phyloP scores from a whole-genome alignment of 495 filamentous ascomycete species.

The Aspergillus wentii region DNA sequence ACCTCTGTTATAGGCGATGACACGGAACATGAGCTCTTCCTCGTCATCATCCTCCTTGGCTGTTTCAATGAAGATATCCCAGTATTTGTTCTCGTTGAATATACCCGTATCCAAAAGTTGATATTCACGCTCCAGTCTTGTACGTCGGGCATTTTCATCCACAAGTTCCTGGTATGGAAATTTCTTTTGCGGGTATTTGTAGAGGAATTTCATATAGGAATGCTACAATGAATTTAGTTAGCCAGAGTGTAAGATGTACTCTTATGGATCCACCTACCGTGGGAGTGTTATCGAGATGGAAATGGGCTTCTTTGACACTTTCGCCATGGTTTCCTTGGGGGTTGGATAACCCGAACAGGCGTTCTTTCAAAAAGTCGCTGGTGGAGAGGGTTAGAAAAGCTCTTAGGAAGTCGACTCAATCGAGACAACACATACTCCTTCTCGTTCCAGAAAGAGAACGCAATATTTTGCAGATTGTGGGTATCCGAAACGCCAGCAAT shows the following conservation, averaged over 20 bases:
- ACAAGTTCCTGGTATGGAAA: constrained; percentile 90
- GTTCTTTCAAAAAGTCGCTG: constrained; percentile 89
- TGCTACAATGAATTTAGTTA: too few species aligned
- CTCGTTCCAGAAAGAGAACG: constrained; percentile 96
- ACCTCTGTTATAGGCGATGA: constrained; percentile 93
- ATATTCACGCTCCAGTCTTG: constrained; percentile 75
- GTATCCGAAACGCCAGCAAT: constrained; percentile 94
- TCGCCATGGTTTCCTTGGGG: constrained; percentile 96
- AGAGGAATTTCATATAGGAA: constrained; percentile 98
- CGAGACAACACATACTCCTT: constrained; percentile 72
- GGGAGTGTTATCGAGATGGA: constrained; percentile 92
- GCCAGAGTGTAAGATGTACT: constrained; percentile 10
- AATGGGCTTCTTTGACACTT: constrained; percentile 93
- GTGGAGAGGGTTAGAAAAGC: too few species aligned
- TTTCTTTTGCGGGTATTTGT: constrained; percentile 89
- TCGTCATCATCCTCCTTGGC: constrained; percentile 87
- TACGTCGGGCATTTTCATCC: constrained; percentile 73
- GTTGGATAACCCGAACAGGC: constrained; percentile 90
- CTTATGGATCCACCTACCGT: constrained; percentile 22
- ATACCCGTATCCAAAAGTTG: constrained; percentile 87
- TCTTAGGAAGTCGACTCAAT: too few species aligned
- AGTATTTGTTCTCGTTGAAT: constrained; percentile 90
- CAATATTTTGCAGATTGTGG: constrained; percentile 84
- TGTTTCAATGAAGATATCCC: constrained; percentile 95
- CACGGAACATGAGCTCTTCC: constrained; percentile 88